These are phyloP conservation scores for Aspergillus latus DNA, from an alignment of 2,329 filamentous ascomycete species.

Conservation along the genomic window DNA sequence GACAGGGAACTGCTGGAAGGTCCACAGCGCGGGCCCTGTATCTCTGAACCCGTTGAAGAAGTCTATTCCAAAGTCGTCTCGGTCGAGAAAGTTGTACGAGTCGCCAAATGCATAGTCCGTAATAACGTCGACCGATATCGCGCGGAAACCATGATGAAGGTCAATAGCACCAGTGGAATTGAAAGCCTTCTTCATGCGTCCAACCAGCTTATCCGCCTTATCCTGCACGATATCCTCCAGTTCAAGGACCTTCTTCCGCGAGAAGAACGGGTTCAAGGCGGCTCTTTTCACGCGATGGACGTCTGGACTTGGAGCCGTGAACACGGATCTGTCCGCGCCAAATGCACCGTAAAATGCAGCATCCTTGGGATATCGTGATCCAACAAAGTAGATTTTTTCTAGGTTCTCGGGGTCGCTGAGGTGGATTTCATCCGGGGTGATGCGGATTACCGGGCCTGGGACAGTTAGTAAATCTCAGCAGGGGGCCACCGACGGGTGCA, in stretches of 20 bases:
- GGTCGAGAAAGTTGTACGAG: slow-evolving; percentile 22
- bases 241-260: slow-evolving; percentile 23
- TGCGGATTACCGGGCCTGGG: slow-evolving; percentile 30
- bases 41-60: slow-evolving; percentile 25
- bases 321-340: slow-evolving; percentile 31
- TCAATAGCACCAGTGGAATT: slow-evolving; percentile 18
- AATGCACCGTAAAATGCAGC: slow-evolving; percentile 28
- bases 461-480: not conserved
- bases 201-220: slow-evolving; percentile 25
- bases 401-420: slow-evolving; percentile 28
- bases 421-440: slow-evolving; percentile 31
- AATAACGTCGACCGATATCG: slow-evolving; percentile 30
- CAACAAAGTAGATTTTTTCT: slow-evolving; percentile 28
- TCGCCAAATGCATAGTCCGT: slow-evolving; percentile 31
- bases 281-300: slow-evolving; percentile 30
- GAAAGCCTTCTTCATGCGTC: slow-evolving; percentile 22
- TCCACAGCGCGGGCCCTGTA: slow-evolving; percentile 22
- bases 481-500: not conserved
- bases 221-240: slow-evolving; percentile 28
- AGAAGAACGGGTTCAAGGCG: slow-evolving; percentile 34
- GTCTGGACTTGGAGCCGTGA: slow-evolving; percentile 28
- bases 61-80: slow-evolving; percentile 19
- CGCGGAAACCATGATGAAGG: slow-evolving; percentile 27
- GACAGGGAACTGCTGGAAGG: slow-evolving; percentile 27
- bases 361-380: slow-evolving; percentile 27